Evolutionary conservation across 2,329 filamentous ascomycete genomes (phyloP), one percentile per base, ranked within the genome.

Genomic region (Monosporascus sp.): DNA sequence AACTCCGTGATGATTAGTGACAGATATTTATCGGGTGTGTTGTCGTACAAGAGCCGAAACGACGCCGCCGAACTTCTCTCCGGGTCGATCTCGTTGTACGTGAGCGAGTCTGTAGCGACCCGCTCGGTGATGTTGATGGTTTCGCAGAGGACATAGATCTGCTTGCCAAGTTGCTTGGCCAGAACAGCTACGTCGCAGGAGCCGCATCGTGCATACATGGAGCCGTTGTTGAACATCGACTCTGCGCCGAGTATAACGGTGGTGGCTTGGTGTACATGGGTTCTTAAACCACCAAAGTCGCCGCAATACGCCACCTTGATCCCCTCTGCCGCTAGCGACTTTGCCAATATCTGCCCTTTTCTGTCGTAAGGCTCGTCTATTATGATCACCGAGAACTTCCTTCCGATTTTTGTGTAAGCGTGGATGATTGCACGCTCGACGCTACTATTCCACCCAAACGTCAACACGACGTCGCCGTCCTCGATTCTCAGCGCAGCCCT

Each of bases 221-320:
- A 83, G 7, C 94, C 94, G 71, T 97, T 97, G 61, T 90, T 92
- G 74, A 96, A 94, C 85, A 99, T 94, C 40, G 91, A 90, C 68
- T 97, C 92, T 5, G 92, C 91, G 14, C 91, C 92, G 1, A 99
- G 78, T 50, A 97, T 82, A 9, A 94, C 85, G 62, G 87, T 85
- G 7, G 86, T 88, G 2, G 78, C 73, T 44, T 71, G 67, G 58
- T 85, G 83, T 50, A 96, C 82, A 45, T 88, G 86, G 60, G 89
- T 85, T 49, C 85, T 84, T 52, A 96, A 78, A 16, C 86, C 91
- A 56, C 90, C 87, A 40, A 95, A 71, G 61, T 82, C 85, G 7
- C 93, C 84, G 34, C 85, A 84, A 74, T 97, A 99, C 54, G 87
- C 83, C 50, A 96, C 89, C 50, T 84, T 80, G 54, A 97, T 77